Conservation (phyloP, 139 green algal species). For the Asterochloris sp. region DNA sequence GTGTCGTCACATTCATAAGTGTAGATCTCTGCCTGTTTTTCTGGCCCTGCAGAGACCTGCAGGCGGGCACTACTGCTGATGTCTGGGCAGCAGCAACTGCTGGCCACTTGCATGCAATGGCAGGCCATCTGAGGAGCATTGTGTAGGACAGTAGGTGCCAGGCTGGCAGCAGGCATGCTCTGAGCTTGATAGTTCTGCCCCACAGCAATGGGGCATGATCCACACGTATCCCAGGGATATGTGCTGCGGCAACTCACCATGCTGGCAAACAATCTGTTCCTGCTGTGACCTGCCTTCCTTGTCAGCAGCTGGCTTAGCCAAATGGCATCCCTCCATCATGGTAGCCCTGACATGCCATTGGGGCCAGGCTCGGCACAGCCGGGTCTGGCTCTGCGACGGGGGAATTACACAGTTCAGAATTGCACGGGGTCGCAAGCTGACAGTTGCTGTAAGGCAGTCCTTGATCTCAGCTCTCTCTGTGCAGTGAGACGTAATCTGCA, state of each 20-base stretch:
- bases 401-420: too few relatives aligned
- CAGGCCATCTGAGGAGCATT: background rate
- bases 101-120: background rate
- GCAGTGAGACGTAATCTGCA: background rate
- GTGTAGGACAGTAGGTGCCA: background rate
- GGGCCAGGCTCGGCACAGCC: too few relatives aligned
- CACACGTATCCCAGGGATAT: too few relatives aligned
- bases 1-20: constrained; percentile 78
- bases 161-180: too few relatives aligned
- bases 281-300: too few relatives aligned
- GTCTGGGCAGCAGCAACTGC: background rate
- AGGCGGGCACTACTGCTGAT: background rate
- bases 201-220: background rate
- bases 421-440: background rate
- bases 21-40: constrained; percentile 78
- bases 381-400: too few relatives aligned
- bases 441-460: background rate
- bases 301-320: too few relatives aligned
- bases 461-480: background rate
- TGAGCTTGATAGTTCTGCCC: background rate
- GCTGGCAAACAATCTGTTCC: too few relatives aligned
- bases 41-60: background rate
- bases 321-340: too few relatives aligned
- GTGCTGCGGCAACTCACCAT: too few relatives aligned
- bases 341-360: too few relatives aligned